phyloP scores from a whole-genome alignment of 306 rosid species.

The Lathyrus tuberosus region DNA sequence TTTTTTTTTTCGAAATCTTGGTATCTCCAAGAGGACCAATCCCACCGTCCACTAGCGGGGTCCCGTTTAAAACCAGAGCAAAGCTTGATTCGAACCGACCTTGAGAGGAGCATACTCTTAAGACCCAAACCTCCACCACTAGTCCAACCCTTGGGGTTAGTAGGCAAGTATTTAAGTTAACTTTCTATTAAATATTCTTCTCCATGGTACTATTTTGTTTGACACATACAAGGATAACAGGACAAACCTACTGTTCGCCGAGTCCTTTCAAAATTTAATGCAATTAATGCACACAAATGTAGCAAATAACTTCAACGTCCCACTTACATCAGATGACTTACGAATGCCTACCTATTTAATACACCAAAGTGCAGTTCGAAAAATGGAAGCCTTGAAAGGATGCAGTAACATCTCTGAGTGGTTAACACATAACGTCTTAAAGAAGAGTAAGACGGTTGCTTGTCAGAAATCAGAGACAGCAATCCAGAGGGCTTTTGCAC shows the following conservation, averaged over 20 bases:
- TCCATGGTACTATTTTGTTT: not conserved
- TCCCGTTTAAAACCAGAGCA: too few species aligned
- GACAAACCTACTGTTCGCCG: not conserved
- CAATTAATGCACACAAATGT: not conserved
- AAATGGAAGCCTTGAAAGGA: slow-evolving; percentile 87
- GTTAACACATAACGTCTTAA: slow-evolving; percentile 79
- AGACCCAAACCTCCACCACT: too few species aligned
- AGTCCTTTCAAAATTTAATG: slow-evolving; percentile 33
- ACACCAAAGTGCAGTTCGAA: slow-evolving; percentile 97
- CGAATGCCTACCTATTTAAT: slow-evolving; percentile 70
- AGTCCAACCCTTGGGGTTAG: too few species aligned
- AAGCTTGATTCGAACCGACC: too few species aligned
- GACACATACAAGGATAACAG: not conserved
- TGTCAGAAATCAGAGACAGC: slow-evolving; percentile 76
- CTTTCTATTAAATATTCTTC: slow-evolving; percentile 4
- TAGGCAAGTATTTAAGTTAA: not conserved
- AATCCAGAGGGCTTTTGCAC: slow-evolving; percentile 91
- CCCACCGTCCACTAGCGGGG: too few species aligned
- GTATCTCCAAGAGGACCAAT: too few species aligned
- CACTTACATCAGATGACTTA: slow-evolving; percentile 16
- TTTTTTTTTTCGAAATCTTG: too few species aligned
- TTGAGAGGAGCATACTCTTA: too few species aligned
- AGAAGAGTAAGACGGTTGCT: slow-evolving; percentile 57
- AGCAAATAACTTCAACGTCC: slow-evolving; percentile 33
- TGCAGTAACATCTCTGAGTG: slow-evolving; percentile 92